These are phyloP conservation scores for Atractiella rhizophila DNA, from an alignment of 768 basidiomycete species.

Conservation along the genomic window DNA sequence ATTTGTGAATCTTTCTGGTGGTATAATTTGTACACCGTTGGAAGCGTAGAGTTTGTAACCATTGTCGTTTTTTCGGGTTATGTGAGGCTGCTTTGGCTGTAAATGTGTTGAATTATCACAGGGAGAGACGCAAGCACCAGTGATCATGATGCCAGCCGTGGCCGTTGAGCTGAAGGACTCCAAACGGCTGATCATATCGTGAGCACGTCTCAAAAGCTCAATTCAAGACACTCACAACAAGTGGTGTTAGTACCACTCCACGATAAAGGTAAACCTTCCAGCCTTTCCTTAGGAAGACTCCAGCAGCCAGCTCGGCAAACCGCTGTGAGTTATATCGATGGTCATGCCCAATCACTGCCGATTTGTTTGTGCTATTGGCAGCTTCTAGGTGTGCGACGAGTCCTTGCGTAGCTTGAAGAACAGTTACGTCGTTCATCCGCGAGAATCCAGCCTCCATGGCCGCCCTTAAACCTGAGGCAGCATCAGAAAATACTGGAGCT, in stretches of 20 bases:
- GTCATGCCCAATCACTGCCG: conserved; percentile 53
- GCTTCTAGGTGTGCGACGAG: conserved; percentile 23
- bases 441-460: conserved; percentile 72
- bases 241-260: conserved; percentile 43
- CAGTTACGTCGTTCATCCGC: conserved; percentile 62
- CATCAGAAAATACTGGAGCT: no score
- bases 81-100: conserved; percentile 51
- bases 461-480: conserved; percentile 40
- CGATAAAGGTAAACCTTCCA: conserved; percentile 43
- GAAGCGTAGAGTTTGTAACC: conserved; percentile 10
- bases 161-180: conserved; percentile 53
- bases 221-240: conserved; percentile 9
- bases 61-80: conserved; percentile 40
- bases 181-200: conserved; percentile 49
- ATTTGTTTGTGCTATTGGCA: conserved; percentile 31
- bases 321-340: conserved; percentile 53
- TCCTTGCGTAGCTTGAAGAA: conserved; percentile 13
- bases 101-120: not conserved
- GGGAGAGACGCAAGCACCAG: conserved; percentile 22
- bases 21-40: conserved; percentile 37
- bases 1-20: conserved; percentile 61
- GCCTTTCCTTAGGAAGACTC: conserved; percentile 37
- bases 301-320: conserved; percentile 53
- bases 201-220: not conserved
- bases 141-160: conserved; percentile 72